A percentile compares a stretch with the other conserved stretches of the same genome.
These are phyloP conservation scores for Plectosphaerella cucumerina DNA, from an alignment of 2,329 filamentous ascomycete species.

Conservation along the genomic window DNA sequence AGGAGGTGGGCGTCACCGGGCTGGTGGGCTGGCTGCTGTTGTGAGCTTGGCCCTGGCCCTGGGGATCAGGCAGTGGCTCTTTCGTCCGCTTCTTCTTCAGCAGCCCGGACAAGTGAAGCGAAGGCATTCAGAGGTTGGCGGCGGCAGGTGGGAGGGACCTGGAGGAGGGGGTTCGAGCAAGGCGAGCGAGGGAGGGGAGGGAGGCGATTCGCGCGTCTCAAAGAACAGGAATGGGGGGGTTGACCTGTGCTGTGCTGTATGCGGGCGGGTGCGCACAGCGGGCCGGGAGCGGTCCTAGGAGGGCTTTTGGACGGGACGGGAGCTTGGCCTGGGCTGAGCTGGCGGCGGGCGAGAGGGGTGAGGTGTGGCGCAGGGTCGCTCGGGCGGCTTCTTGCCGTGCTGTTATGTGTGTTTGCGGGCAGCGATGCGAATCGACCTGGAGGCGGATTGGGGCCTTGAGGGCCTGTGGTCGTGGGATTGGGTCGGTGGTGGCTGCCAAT, in stretches of 20 bases:
- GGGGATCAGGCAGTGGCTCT: conserved; percentile 72
- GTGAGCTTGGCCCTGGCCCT: conserved; percentile 33
- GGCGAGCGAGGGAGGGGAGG: conserved; percentile 19
- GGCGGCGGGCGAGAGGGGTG: background rate
- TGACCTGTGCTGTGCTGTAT: background rate
- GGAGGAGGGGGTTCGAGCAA: conserved; percentile 17
- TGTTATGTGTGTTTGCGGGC: no score
- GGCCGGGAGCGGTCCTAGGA: background rate
- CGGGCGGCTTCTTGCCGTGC: background rate
- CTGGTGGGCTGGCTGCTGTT: conserved; percentile 56
- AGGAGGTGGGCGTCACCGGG: conserved; percentile 51
- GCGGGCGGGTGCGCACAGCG: background rate
- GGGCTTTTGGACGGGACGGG: background rate
- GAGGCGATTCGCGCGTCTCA: background rate
- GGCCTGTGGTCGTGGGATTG: no score
- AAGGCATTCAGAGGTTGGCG: conserved; percentile 66
- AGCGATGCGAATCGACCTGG: no score
- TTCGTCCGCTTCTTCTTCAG: conserved; percentile 99
- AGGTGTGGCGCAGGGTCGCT: background rate
- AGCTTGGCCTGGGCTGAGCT: background rate
- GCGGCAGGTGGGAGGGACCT: conserved; percentile 22
- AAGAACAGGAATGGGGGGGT: background rate
- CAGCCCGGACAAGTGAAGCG: conserved; percentile 63
- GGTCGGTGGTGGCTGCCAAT: no score
- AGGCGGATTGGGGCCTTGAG: no score